Evolutionary conservation across 495 filamentous ascomycete genomes (phyloP).

Genomic region (Chaetomium tenue): DNA sequence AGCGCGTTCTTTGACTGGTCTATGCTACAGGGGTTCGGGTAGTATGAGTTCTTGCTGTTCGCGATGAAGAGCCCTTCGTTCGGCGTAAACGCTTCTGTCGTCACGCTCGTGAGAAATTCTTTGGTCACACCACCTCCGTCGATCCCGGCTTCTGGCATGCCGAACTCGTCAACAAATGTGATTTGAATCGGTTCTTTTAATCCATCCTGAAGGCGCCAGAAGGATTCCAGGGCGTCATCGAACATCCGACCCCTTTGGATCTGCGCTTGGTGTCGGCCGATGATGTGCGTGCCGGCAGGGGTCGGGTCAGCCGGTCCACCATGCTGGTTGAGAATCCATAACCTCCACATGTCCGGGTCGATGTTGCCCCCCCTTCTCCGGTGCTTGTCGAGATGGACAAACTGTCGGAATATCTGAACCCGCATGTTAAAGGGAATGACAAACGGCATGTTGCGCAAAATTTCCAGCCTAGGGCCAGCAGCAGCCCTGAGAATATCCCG

Average conservation of each 20-base stretch:
- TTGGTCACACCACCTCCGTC: constrained; percentile 98
- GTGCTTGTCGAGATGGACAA: constrained; percentile 78
- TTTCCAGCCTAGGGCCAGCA: constrained; percentile 81
- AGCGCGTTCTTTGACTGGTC: constrained; percentile 68
- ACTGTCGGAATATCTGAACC: constrained; percentile 92
- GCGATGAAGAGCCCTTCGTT: constrained; percentile 62
- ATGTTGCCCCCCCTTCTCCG: constrained; percentile 70
- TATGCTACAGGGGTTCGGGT: constrained; percentile 78
- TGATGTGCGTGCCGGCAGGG: constrained; percentile 45
- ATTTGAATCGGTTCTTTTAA: constrained; percentile 98
- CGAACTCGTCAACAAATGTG: constrained; percentile 91
- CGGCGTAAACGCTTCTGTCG: constrained; percentile 73
- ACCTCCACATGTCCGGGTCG: constrained; percentile 78
- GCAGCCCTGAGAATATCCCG: constrained; percentile 67
- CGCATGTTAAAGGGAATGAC: constrained; percentile 90
- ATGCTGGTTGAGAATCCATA: constrained; percentile 53
- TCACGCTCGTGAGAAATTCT: constrained; percentile 91
- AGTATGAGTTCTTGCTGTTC: constrained; percentile 86
- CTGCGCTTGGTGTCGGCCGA: constrained; percentile 73
- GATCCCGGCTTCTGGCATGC: constrained; percentile 84
- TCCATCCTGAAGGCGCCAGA: constrained; percentile 74
- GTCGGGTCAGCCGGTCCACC: constrained; percentile 34
- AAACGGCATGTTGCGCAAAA: constrained; percentile 94
- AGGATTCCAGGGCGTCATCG: constrained; percentile 79
- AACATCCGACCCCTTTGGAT: constrained; percentile 81